Evolutionary conservation across 1,139 yeast genomes (phyloP).

Genomic region (Yamadazyma triangularis): DNA sequence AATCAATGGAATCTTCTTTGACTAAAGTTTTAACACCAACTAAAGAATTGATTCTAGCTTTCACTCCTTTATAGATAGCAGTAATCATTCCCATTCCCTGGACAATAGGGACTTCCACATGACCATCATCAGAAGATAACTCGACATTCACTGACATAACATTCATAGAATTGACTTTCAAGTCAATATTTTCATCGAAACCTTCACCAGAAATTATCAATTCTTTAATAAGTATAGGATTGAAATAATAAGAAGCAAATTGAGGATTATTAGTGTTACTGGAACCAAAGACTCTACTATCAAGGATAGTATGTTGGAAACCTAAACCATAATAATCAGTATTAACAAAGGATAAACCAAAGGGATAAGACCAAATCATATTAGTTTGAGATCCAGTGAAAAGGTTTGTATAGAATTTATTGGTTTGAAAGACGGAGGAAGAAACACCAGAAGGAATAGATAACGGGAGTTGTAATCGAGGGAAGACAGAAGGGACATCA

Average conservation of each 20-base stretch:
- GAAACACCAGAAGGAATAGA: slow-evolving; percentile 43
- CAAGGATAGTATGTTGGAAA: slow-evolving; percentile 54
- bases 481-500: slow-evolving; percentile 47
- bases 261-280: slow-evolving; percentile 32
- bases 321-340: slow-evolving; percentile 67
- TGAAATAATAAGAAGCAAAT: slow-evolving; percentile 38
- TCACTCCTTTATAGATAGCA: slow-evolving; percentile 59
- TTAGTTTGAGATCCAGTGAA: slow-evolving; percentile 56
- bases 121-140: slow-evolving; percentile 10
- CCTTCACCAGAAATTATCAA: slow-evolving; percentile 22
- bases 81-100: slow-evolving; percentile 55
- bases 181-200: slow-evolving; percentile 19
- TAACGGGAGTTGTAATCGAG: slow-evolving; percentile 46
- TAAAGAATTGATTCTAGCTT: slow-evolving; percentile 2
- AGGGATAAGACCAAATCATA: slow-evolving; percentile 72
- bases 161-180: slow-evolving; percentile 47
- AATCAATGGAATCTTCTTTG: slow-evolving; percentile 26
- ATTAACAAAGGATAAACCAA: slow-evolving; percentile 44
- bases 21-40: slow-evolving; percentile 36
- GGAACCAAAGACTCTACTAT: slow-evolving; percentile 62
- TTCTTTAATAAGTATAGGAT: slow-evolving; percentile 23
- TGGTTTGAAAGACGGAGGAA: slow-evolving; percentile 59
- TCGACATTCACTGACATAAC: slow-evolving; percentile 28
- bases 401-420: slow-evolving; percentile 74
- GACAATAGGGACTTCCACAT: not conserved